Base-by-base conservation (phyloP, 2,329 filamentous ascomycete species). In the Paecilomyces sp. region DNA sequence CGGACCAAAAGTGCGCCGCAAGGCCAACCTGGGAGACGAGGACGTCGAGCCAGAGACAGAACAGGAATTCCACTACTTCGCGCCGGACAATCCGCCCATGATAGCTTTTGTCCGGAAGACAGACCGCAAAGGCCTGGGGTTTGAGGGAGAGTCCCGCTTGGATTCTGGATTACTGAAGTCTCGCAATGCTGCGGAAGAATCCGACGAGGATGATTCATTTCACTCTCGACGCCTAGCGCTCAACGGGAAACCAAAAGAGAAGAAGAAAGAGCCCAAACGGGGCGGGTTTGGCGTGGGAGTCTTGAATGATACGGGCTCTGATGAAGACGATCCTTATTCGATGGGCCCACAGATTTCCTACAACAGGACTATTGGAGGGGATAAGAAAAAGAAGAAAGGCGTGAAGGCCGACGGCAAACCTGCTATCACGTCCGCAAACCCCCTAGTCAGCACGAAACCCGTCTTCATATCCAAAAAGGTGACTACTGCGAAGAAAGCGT, bases 241-340 rank as follows among this genome's bases (percentile, higher is more conserved):
- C 12, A 63, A 66, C 60, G 62, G 63, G 25, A 78, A 77, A 60
- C 60, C 70, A 36, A 80, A 79, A 57, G 66, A 80, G 57, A 84
- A 85, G 59, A 88, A 85, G 59, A 88, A 87, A 68, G 75, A 73
- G 67, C 78, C 79, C 60, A 71, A 68, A 1, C 81, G 81, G 57
- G 85, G 88, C 2, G 91, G 89, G 0, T 91, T 97, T 64, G 93
- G 93, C 0, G 88, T 96, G 13, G 93, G 93, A 0, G 81, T 97
- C 1, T 76, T 97, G 54, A 97, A 97, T 67, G 93, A 97, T 65
- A 94, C 88, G 22, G 92, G 92, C 11, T 97, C 93, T 3, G 94
- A 97, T 65, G 92, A 97, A 54, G 94, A 97, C 67, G 92, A 97
- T 68, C 90, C 91, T 0, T 97, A 96, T 70, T 90, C 93, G 60